Evolutionary conservation across 306 rosid genomes (phyloP).

Genomic region (Erythrophleum fordii): DNA sequence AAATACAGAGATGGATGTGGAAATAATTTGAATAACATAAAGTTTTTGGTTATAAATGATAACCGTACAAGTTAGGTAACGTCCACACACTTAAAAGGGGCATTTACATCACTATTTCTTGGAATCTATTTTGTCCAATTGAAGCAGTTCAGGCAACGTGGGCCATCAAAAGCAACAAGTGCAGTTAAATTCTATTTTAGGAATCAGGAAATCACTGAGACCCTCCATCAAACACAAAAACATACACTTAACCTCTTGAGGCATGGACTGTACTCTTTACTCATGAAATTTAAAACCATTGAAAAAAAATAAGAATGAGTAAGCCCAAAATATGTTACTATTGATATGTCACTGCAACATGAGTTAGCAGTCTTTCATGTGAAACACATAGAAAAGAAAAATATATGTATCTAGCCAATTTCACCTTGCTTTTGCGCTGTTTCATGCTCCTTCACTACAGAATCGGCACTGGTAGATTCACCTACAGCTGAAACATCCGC

Average conservation of each 20-base stretch:
- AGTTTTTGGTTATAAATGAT: not conserved
- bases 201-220: not conserved
- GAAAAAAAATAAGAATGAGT: not conserved
- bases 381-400: not conserved
- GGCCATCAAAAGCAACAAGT: not conserved
- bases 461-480: slow-evolving; percentile 44
- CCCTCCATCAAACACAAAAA: slow-evolving; percentile 3
- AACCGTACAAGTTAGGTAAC: slow-evolving; percentile 9
- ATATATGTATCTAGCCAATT: slow-evolving; percentile 1
- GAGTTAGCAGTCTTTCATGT: slow-evolving; percentile 9
- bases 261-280: not conserved
- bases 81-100: slow-evolving; percentile 11
- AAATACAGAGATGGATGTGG: not conserved
- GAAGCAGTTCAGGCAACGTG: not conserved
- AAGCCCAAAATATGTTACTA: not conserved
- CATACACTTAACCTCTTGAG: slow-evolving; percentile 5
- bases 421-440: slow-evolving; percentile 77
- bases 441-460: slow-evolving; percentile 59
- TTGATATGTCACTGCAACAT: slow-evolving; percentile 6
- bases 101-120: slow-evolving; percentile 7
- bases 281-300: not conserved
- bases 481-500: slow-evolving; percentile 46
- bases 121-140: not conserved
- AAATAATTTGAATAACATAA: not conserved
- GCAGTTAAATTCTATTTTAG: not conserved